phyloP scores from a whole-genome alignment of 176 grass and related monocot genomes.

The Rhynchospora pubera region DNA sequence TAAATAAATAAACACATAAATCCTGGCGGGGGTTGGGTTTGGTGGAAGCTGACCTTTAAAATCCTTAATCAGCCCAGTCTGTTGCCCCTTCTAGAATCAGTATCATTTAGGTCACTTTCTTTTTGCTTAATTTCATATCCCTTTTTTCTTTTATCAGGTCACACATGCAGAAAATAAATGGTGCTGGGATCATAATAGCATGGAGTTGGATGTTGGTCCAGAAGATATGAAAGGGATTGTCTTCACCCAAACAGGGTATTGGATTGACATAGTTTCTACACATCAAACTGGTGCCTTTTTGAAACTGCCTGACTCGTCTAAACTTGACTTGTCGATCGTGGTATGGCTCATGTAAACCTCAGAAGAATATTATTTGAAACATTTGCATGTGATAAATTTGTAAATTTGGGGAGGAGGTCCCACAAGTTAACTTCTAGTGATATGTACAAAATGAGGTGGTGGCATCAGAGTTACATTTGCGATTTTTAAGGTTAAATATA shows the following conservation, averaged over 20 bases:
- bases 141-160: conserved; percentile 32
- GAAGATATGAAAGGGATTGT: conserved; percentile 73
- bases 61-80: not conserved
- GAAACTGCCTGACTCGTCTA: conserved; percentile 62
- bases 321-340: conserved; percentile 70
- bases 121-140: not conserved
- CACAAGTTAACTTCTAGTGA: conserved; percentile 19
- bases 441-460: not conserved
- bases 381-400: conserved; percentile 4
- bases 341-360: conserved; percentile 23
- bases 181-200: conserved; percentile 72
- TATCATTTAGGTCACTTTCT: not conserved
- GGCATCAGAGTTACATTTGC: not conserved
- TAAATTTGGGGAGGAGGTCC: conserved; percentile 9
- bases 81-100: not conserved
- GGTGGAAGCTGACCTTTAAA: not conserved
- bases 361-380: not conserved
- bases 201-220: conserved; percentile 66
- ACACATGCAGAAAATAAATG: conserved; percentile 64
- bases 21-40: not conserved
- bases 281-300: conserved; percentile 82
- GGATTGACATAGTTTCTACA: conserved; percentile 69
- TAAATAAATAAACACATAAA: not conserved
- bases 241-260: conserved; percentile 89
- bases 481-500: not conserved